Evolutionary conservation across 2,329 filamentous ascomycete species (phyloP).

Genomic region (Pseudocercospora eumusae): DNA sequence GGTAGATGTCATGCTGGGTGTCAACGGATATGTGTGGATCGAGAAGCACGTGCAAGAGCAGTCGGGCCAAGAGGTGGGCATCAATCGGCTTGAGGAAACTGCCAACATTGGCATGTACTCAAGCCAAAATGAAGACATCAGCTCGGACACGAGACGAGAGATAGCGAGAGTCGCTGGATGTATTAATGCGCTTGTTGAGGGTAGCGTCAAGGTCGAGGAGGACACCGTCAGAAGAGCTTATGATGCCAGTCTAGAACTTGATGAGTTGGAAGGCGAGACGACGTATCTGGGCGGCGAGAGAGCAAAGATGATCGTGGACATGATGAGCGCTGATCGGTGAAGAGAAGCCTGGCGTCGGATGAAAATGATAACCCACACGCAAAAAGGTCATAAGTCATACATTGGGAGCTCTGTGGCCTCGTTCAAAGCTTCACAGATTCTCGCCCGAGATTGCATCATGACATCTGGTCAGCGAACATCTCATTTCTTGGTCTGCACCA

Average conservation of each 20-base stretch:
- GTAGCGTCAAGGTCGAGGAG: constrained; percentile 83
- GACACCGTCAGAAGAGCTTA: constrained; percentile 83
- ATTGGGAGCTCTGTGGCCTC: background rate
- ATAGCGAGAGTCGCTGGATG: constrained; percentile 82
- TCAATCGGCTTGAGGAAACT: constrained; percentile 85
- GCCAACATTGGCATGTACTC: constrained; percentile 87
- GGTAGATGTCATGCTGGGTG: constrained; percentile 84
- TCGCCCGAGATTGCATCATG: background rate
- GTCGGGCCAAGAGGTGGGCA: constrained; percentile 59
- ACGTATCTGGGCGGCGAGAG: constrained; percentile 44
- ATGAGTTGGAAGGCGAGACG: constrained; percentile 60
- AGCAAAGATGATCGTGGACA: constrained; percentile 41
- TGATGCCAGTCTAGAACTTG: constrained; percentile 75
- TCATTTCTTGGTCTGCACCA: background rate
- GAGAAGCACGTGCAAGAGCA: constrained; percentile 68
- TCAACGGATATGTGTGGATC: constrained; percentile 97
- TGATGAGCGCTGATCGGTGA: constrained; percentile 33
- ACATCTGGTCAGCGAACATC: background rate
- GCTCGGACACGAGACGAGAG: constrained; percentile 75
- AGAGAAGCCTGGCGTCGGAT: background rate
- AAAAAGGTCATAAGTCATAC: background rate
- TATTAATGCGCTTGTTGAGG: constrained; percentile 78
- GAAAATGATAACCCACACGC: background rate
- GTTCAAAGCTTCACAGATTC: background rate
- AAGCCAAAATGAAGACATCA: constrained; percentile 88